These are phyloP conservation scores for Tetrahymena elliotti DNA, from an alignment of 73 alveolate genomes.

Conservation along the genomic window DNA sequence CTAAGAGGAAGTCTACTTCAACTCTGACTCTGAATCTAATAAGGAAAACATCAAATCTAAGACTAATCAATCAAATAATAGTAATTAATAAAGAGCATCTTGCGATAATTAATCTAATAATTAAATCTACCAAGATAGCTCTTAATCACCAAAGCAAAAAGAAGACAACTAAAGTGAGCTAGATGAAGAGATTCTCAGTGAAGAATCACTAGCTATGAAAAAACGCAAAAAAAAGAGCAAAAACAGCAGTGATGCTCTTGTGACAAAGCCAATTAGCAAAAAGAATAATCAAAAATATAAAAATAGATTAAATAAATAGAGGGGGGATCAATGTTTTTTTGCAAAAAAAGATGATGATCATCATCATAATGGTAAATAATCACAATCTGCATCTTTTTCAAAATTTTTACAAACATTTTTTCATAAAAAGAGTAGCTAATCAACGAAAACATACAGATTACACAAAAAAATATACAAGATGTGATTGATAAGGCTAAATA, in stretches of 20 bases:
- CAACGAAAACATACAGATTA: neutral
- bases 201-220: neutral
- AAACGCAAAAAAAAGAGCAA: neutral
- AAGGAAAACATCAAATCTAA: neutral
- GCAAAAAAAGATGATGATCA: neutral
- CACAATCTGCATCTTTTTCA: neutral
- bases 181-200: neutral
- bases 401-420: neutral
- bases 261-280: neutral
- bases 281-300: too few species aligned
- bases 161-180: neutral
- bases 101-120: neutral
- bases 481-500: neutral
- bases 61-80: neutral
- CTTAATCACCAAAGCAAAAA: neutral
- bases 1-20: neutral
- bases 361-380: neutral
- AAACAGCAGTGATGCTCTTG: neutral
- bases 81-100: neutral
- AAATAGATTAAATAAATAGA: too few species aligned
- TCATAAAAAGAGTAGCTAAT: neutral
- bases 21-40: neutral
- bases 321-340: neutral
- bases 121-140: neutral
- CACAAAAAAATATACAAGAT: neutral